Evolutionary conservation across 1,139 yeast genomes (phyloP), one percentile per base, ranked within the genome.

Genomic region (Saccharomyces uvarum): DNA sequence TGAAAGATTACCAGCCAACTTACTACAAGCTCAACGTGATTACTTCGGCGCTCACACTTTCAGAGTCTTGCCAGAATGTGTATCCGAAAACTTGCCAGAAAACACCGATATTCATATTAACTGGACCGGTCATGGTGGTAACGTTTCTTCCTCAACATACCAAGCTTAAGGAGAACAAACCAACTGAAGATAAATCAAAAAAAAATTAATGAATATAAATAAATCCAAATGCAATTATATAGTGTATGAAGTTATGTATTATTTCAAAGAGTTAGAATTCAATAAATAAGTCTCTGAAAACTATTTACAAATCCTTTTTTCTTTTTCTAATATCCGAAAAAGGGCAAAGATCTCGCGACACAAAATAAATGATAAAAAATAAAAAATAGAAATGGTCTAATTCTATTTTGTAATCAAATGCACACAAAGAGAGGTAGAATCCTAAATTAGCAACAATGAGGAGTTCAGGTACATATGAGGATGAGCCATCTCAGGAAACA

Each of bases 71-170:
- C 96, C 96, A 67, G 95, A 95, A 76, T 75, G 71, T 69, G 97
- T 88, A 67, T 79, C 82, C 70, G 88, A 78, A 57, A 76, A 76
- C 71, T 81, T 87, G 75, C 91, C 93, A 78, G 83, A 78, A 68
- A 95, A 81, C 70, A 77, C 83, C 67, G 84, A 87, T 80, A 86
- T 91, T 75, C 99, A 93, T 79, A 80, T 91, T 73, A 91, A 93
- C 95, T 93, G 99, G 99, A 93, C 99, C 63, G 99, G 99, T 75
- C 86, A 84, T 72, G 99, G 98, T 78, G 99, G 99, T 80, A 84
- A 91, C 76, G 89, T 91, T 64, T 86, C 97, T 65, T 96, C 99
- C 63, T 78, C 97, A 53, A 88, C 95, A 67, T 93, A 93, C 77
- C 86, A 86, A 70, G 98, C 97, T 77, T 93, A 82, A 76, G 42